Conservation (phyloP, 176 grass and related monocot genomes). For the Hordeum marinum region DNA sequence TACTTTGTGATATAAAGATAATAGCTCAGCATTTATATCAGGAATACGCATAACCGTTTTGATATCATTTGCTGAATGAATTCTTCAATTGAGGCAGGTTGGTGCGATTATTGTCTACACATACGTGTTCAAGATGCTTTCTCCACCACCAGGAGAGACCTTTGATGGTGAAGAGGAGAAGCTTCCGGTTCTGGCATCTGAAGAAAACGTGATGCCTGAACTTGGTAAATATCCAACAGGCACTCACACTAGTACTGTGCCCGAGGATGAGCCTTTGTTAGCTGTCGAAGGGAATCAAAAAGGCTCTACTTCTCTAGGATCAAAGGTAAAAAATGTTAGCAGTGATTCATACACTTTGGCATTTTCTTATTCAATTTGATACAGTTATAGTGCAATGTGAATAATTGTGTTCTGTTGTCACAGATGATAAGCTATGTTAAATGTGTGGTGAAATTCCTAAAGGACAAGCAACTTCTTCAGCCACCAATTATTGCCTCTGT, state of each 20-base stretch:
- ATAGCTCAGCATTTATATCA: neutral
- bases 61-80: constrained; percentile 7
- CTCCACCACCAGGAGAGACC: constrained; percentile 69
- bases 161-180: constrained; percentile 78
- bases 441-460: constrained; percentile 48
- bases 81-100: constrained; percentile 54
- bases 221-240: constrained; percentile 35
- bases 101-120: constrained; percentile 98
- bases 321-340: constrained; percentile 19
- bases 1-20: neutral
- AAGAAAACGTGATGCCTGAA: constrained; percentile 31
- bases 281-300: constrained; percentile 23
- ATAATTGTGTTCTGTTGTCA: constrained; percentile 27
- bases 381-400: neutral
- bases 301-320: constrained; percentile 24
- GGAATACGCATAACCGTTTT: constrained; percentile 7
- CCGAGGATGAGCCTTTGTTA: constrained; percentile 68
- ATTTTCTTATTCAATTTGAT: neutral
- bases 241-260: constrained; percentile 24
- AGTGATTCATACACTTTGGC: neutral
- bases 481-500: constrained; percentile 85
- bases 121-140: constrained; percentile 99
- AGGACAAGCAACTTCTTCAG: constrained; percentile 78
- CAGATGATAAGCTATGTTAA: constrained; percentile 58
- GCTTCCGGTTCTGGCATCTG: constrained; percentile 37